These are phyloP conservation scores for Meripilus lineatus DNA, from an alignment of 1,284 basidiomycete genomes.

Conservation along the genomic window DNA sequence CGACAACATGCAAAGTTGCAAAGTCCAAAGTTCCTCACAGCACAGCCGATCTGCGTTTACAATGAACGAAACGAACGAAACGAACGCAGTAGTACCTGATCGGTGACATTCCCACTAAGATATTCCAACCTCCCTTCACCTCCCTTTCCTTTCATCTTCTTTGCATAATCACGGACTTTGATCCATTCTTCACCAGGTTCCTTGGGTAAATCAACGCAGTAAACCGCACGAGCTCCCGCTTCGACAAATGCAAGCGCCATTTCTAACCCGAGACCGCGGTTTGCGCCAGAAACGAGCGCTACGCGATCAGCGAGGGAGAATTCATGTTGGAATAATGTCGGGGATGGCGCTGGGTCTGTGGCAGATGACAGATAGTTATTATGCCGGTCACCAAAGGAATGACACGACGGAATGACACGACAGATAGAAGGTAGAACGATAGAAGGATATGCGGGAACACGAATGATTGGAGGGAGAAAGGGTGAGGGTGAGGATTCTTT, in stretches of 20 bases:
- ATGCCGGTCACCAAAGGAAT: no score
- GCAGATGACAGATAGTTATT: no score
- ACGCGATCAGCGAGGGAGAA: constrained; percentile 75
- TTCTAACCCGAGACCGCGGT: constrained; percentile 79
- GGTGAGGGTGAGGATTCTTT: constrained; percentile 3
- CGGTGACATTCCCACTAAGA: constrained; percentile 55
- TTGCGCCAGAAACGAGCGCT: constrained; percentile 73
- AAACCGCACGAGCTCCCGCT: constrained; percentile 71
- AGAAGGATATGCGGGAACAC: no score
- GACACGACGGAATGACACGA: no score
- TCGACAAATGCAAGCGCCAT: constrained; percentile 77
- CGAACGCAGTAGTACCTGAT: constrained; percentile 37
- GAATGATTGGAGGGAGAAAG: background rate
- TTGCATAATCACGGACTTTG: constrained; percentile 49
- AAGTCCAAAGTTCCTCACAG: no score
- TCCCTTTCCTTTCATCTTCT: constrained; percentile 33
- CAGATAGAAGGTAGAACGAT: no score
- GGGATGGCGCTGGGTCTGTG: constrained; percentile 15
- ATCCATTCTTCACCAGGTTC: constrained; percentile 66
- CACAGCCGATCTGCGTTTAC: no score
- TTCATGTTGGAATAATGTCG: constrained; percentile 53
- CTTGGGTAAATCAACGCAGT: constrained; percentile 70
- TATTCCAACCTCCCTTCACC: constrained; percentile 56
- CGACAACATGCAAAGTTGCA: no score
- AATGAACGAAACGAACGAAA: no score